Base-by-base conservation (phyloP, 2,329 filamentous ascomycete genomes). In the Calycina herbarum region DNA sequence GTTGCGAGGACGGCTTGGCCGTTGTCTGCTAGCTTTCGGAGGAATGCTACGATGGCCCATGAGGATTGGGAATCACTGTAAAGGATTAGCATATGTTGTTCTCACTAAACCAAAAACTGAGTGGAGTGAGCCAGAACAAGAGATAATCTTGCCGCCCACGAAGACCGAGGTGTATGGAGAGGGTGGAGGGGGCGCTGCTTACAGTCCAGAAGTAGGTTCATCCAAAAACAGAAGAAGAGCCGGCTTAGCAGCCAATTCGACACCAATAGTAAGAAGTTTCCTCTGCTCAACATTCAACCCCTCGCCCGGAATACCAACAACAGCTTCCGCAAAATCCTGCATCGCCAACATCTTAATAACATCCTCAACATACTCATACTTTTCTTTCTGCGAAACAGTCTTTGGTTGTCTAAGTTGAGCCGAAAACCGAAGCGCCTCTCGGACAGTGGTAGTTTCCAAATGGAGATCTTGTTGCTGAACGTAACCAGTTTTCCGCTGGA, bases 391-490 rank as follows among this genome's bases (percentile, higher is more conserved):
- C 1, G 91, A 82, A 17, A 92, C 85, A 62, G 89, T 83, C 61
- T 87, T 87, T 0, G 94, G 93, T 75, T 97, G 94, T 66, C 94
- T 91, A 57, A 97, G 88, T 15, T 94, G 78, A 24, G 94, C 94
- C 70, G 89, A 93, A 78, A 97, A 97, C 73, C 87, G 87, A 40
- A 98, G 83, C 8, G 93, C 93, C 78, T 97, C 72, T 15, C 94
- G 89, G 35, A 97, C 93, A 0, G 94, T 97, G 0, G 89, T 88
- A 0, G 93, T 96, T 61, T 89, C 84, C 45, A 96, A 82, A 76
- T 97, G 94, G 3, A 97, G 83, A 84, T 97, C 94, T 77, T 96
- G 93, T 77, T 97, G 94, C 75, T 97, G 92, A 48, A 94, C 93
- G 71, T 97, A 97, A 40, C 93, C 94, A 0, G 92, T 96, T 79